Base-by-base conservation (phyloP, 495 filamentous ascomycete species). In the Talaromyces liani region DNA sequence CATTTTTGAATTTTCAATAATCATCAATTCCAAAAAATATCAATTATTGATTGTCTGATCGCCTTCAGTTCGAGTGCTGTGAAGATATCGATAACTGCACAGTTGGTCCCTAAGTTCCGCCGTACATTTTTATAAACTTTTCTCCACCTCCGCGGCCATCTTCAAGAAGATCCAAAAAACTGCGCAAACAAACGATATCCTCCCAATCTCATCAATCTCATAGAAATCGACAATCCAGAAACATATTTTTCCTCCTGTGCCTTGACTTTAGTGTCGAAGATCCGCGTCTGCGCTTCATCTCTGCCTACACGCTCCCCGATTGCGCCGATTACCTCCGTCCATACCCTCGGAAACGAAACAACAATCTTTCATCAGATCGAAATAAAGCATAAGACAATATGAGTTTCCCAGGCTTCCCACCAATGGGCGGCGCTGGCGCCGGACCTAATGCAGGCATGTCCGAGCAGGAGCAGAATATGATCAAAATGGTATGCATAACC, bases 381-480 rank as follows among this genome's bases (percentile, higher is more conserved):
- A 29, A 14, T 24, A 25, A 25, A 55, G 4, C 56, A 29, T 29
- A 29, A 29, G 14, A 59, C 65, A 68, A 24, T 8, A 83, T 83
- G 81, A 82, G 72, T 63, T 70, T 81, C 55, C 77, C 81, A 27
- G 77, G 79, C 41, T 75, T 75, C 65, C 71, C 70, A 22, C 72
- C 65, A 39, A 69, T 71, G 67, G 68, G 65, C 29, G 67, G 58
- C 49, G 65, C 12, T 75, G 61, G 72, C 72, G 60, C 34, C 25
- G 45, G 65, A 39, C 66, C 58, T 16, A 63, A 73, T 67, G 63
- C 70, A 71, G 27, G 80, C 24, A 80, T 83, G 79, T 79, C 65
- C 61, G 80, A 84, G 39, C 77, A 83, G 67, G 81, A 84, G 62
- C 77, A 80, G 36, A 68, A 71, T 49, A 83, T 84, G 77, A 76